Conservation (phyloP, 2,329 filamentous ascomycete species). For the Aspergillus aculeatinus region DNA sequence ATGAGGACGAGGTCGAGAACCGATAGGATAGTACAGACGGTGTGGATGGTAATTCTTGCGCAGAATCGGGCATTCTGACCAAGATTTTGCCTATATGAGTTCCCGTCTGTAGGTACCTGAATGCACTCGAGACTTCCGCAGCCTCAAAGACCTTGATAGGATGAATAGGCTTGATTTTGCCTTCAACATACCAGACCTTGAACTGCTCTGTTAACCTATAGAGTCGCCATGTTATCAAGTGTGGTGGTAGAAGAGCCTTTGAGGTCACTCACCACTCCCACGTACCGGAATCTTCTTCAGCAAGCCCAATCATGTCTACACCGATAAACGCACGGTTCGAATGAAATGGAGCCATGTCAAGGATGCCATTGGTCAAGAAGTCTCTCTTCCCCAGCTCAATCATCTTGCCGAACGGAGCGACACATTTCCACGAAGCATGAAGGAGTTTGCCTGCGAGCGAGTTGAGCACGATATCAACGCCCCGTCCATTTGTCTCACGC, state of each 20-base stretch:
- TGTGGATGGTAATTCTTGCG: too few species aligned
- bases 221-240: too few species aligned
- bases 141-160: constrained; percentile 25
- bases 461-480: constrained; percentile 31
- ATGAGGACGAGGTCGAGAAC: too few species aligned
- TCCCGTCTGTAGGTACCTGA: constrained; percentile 46
- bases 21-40: too few species aligned
- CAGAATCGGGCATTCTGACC: constrained; percentile 15
- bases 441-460: constrained; percentile 28
- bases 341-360: constrained; percentile 27
- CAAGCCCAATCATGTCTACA: constrained; percentile 24
- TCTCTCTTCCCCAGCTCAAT: constrained; percentile 32
- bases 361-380: constrained; percentile 19
- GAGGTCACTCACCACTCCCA: constrained; percentile 5
- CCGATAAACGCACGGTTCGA: constrained; percentile 25
- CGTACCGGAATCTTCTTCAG: constrained; percentile 7
- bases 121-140: constrained; percentile 37
- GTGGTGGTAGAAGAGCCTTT: too few species aligned
- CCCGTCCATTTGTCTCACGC: constrained; percentile 18
- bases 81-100: constrained; percentile 50
- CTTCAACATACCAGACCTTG: constrained; percentile 1
- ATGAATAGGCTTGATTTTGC: constrained; percentile 17
- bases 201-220: constrained; percentile 15
- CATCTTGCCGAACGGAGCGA: constrained; percentile 31
- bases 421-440: constrained; percentile 31